phyloP scores from a whole-genome alignment of 2,329 filamentous ascomycete species.

The Volutella citrinella region DNA sequence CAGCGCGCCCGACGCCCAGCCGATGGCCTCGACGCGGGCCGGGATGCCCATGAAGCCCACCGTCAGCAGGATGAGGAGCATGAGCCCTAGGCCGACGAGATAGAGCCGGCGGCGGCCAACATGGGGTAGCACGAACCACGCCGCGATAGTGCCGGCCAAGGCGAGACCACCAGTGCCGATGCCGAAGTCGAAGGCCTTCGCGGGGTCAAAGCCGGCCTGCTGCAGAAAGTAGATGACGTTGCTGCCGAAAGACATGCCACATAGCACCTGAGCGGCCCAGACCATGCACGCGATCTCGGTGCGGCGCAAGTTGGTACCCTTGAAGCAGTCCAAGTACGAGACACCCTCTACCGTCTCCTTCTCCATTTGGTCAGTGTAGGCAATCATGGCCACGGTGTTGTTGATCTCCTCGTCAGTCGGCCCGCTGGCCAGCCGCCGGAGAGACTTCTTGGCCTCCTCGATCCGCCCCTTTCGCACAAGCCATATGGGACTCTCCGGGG shows the following conservation, averaged over 20 bases:
- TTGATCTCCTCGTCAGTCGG: not conserved
- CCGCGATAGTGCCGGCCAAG: slow-evolving; percentile 5
- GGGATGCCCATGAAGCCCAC: slow-evolving; percentile 55
- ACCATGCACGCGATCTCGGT: slow-evolving; percentile 37
- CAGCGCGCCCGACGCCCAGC: slow-evolving; percentile 47
- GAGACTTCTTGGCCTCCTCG: not conserved
- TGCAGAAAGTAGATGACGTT: slow-evolving; percentile 42
- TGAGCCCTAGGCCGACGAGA: slow-evolving; percentile 49
- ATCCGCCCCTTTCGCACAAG: no score
- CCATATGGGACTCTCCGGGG: slow-evolving; percentile 17
- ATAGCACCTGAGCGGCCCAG: slow-evolving; percentile 34
- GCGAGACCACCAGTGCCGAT: slow-evolving; percentile 30
- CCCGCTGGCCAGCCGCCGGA: not conserved
- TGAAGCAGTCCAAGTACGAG: no score
- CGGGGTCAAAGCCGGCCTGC: slow-evolving; percentile 37
- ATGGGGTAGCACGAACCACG: slow-evolving; percentile 4
- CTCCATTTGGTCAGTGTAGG: slow-evolving; percentile 23
- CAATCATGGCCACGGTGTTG: slow-evolving; percentile 1
- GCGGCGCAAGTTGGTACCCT: slow-evolving; percentile 37
- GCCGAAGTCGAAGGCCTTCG: slow-evolving; percentile 32
- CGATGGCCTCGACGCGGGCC: slow-evolving; percentile 41
- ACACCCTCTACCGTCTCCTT: slow-evolving; percentile 11
- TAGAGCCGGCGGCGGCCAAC: no score
- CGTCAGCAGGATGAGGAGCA: slow-evolving; percentile 38
- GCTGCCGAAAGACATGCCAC: slow-evolving; percentile 30